phyloP scores from a whole-genome alignment of 352 stramenopile genomes.

The Hyaloperonospora arabidopsidis region DNA sequence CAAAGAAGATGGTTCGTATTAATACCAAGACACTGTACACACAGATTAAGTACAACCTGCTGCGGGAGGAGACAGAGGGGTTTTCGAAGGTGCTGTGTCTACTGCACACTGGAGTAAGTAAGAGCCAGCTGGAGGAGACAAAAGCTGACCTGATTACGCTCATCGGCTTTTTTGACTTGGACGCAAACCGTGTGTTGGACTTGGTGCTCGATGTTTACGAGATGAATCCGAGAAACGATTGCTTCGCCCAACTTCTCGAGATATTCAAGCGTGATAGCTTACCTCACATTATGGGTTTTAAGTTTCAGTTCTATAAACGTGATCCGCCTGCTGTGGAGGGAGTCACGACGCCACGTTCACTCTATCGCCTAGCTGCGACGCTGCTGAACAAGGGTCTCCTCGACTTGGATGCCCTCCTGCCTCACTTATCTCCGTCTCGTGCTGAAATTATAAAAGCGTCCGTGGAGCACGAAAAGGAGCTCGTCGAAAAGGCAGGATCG shows the following conservation, averaged over 20 bases:
- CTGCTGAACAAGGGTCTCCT: slow-evolving; percentile 80
- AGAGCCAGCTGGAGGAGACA: slow-evolving; percentile 51
- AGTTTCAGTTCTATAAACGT: slow-evolving; percentile 88
- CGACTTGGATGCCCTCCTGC: slow-evolving; percentile 65
- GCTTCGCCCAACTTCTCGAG: slow-evolving; percentile 57
- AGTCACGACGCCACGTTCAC: slow-evolving; percentile 44
- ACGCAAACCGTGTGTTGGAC: slow-evolving; percentile 94
- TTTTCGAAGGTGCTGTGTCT: slow-evolving; percentile 90
- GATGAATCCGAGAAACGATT: slow-evolving; percentile 73
- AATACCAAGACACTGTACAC: slow-evolving; percentile 89
- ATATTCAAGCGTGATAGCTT: slow-evolving; percentile 76
- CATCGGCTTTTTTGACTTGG: slow-evolving; percentile 91
- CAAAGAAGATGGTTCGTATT: slow-evolving; percentile 72
- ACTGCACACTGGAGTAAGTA: slow-evolving; percentile 62
- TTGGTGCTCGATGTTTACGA: slow-evolving; percentile 90
- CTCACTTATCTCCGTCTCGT: slow-evolving; percentile 66
- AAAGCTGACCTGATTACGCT: slow-evolving; percentile 69
- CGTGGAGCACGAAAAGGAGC: slow-evolving; percentile 42
- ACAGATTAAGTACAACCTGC: slow-evolving; percentile 95
- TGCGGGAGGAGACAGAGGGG: slow-evolving; percentile 94
- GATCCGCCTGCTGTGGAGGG: slow-evolving; percentile 25
- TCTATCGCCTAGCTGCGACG: slow-evolving; percentile 84
- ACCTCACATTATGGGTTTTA: slow-evolving; percentile 89
- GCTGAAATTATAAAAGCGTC: slow-evolving; percentile 46
- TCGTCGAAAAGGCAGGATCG: slow-evolving; percentile 40